Conservation (phyloP, 2,329 filamentous ascomycete species). For the Pseudogymnoascus sp. region DNA sequence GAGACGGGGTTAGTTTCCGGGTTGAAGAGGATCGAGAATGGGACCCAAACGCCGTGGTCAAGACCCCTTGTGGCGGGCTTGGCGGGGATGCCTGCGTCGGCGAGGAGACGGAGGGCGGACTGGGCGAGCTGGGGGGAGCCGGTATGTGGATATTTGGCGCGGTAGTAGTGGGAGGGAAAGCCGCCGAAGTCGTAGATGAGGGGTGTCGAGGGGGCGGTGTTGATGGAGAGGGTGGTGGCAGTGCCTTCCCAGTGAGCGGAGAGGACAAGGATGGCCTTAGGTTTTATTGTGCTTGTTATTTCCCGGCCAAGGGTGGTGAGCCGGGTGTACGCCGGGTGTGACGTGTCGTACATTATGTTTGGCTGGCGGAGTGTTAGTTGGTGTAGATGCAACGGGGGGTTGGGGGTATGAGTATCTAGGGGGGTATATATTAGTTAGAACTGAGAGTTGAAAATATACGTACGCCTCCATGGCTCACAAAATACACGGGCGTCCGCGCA, state of each 20-base stretch:
- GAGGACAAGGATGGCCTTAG: conserved; percentile 65
- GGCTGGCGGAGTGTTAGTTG: conserved; percentile 31
- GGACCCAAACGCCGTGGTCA: conserved; percentile 68
- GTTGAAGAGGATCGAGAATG: conserved; percentile 50
- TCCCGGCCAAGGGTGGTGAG: conserved; percentile 59
- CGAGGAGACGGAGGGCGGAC: conserved; percentile 47
- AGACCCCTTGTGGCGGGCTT: conserved; percentile 54
- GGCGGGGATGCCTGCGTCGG: conserved; percentile 48
- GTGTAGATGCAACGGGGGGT: neutral
- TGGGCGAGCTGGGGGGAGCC: conserved; percentile 52
- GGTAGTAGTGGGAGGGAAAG: conserved; percentile 61
- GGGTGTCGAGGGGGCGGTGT: conserved; percentile 53
- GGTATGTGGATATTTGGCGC: conserved; percentile 55
- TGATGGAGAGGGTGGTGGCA: conserved; percentile 50
- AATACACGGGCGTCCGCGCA: conserved; percentile 18
- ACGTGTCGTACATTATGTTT: conserved; percentile 57
- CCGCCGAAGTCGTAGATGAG: conserved; percentile 71
- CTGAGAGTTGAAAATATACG: conserved; percentile 7
- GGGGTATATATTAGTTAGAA: no score
- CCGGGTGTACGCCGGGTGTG: conserved; percentile 58
- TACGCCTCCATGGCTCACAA: conserved; percentile 23
- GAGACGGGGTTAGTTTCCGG: conserved; percentile 52
- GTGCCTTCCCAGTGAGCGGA: conserved; percentile 68
- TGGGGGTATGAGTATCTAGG: neutral
- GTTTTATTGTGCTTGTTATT: conserved; percentile 61